Base-by-base conservation (phyloP, 371 early-diverging fungal species). In the Circinella umbellata region DNA sequence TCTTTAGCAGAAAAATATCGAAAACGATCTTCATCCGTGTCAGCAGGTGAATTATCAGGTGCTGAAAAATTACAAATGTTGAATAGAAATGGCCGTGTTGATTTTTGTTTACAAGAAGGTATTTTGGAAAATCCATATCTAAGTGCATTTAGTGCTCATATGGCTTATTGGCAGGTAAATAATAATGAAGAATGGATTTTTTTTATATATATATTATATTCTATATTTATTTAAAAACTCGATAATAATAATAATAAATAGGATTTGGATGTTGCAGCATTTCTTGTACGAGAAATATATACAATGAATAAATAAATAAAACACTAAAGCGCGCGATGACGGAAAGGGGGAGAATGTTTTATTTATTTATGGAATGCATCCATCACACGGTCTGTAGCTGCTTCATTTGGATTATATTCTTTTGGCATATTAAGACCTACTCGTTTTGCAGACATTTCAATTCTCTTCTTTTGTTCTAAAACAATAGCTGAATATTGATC, bases 61-160 rank as follows among this genome's bases (percentile, higher is more conserved):
- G 69, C 82, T 76, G 57, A 76, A 80, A 64, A 80, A 65, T 65
- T 89, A 62, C 64, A 68, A 27, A 73, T 76, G 39, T 73, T 93
- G 57, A 93, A 93, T 73, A 79, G 79, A 11, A 84, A 82, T 17
- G 92, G 91, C 0, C 85, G 93, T 4, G 81, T 94, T 6, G 94
- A 94, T 66, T 93, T 83, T 73, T 88, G 84, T 63, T 71, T 94
- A 34, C 93, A 93, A 71, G 92, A 93, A 72, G 92, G 92, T 13
- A 76, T 93, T 47, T 78, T 94, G 37, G 93, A 93, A 76, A 91
- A 89, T 64, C 88, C 93, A 15, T 94, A 94, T 70, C 59, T 94
- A n/a, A 87, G 86, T 34, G 90, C 92, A 35, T 78, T 94, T 51
- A 89, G 80, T 60, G 90, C 84, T 8, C 93, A 93, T 79, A 87